Evolutionary conservation across 176 grass and related monocot species (phyloP).

Genomic region (Oryza longistaminata): DNA sequence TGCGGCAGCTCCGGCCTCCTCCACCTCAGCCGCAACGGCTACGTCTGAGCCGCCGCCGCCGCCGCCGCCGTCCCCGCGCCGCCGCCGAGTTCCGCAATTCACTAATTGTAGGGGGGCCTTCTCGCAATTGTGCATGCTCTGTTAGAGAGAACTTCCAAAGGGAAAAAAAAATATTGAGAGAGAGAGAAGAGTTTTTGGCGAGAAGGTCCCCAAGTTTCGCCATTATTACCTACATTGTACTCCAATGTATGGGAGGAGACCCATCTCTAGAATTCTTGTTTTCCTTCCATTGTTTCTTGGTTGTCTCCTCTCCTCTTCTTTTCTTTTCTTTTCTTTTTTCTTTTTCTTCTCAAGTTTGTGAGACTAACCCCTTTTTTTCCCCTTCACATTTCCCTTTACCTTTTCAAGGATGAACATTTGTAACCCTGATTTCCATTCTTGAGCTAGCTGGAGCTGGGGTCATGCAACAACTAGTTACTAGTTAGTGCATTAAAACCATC

Average conservation of each 20-base stretch:
- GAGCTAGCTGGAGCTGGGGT: slow-evolving; percentile 6
- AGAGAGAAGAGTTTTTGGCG: slow-evolving; percentile 13
- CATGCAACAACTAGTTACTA: background rate
- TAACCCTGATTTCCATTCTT: background rate
- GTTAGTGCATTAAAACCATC: background rate
- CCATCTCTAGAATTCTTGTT: background rate
- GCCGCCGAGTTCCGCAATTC: background rate
- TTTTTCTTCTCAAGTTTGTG: background rate
- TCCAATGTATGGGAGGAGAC: slow-evolving; percentile 41
- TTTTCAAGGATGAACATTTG: background rate
- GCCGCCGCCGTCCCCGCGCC: background rate
- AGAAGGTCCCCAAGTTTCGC: slow-evolving; percentile 29
- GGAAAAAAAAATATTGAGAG: background rate
- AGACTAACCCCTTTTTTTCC: background rate
- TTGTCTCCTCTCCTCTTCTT: background rate
- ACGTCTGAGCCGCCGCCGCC: slow-evolving; percentile 26
- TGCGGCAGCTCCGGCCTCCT: slow-evolving; percentile 71
- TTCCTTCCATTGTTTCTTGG: background rate
- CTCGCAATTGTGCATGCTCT: slow-evolving; percentile 30
- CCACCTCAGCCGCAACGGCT: slow-evolving; percentile 65
- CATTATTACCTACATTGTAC: slow-evolving; percentile 36
- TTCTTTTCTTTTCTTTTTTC: background rate
- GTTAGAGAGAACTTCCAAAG: slow-evolving; percentile 27
- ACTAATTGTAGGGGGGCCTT: slow-evolving; percentile 23
- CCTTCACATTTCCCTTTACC: background rate